Percentiles rank a stretch among this genome's conserved stretches.
These are phyloP conservation scores for Globisporangium middletonii DNA, from an alignment of 352 stramenopile species.

Conservation along the genomic window DNA sequence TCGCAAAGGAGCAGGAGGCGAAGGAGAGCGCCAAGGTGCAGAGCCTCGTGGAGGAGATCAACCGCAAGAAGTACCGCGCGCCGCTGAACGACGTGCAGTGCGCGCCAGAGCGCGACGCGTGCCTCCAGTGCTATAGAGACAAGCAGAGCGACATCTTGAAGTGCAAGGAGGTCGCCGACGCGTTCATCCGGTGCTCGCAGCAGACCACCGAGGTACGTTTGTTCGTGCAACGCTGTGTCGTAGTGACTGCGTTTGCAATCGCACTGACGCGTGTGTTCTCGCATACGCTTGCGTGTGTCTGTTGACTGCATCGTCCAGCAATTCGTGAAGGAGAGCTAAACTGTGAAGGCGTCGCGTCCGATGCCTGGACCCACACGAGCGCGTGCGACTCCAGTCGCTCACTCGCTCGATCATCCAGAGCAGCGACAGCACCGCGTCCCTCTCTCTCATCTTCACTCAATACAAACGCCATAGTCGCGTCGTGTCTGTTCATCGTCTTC, in stretches of 20 bases:
- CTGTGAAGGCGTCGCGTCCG: not conserved
- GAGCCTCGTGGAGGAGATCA: slow-evolving; percentile 72
- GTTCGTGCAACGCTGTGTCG: not conserved
- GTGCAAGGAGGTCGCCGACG: slow-evolving; percentile 84
- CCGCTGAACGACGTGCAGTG: slow-evolving; percentile 81
- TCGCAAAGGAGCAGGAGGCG: slow-evolving; percentile 65
- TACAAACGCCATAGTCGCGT: too few species aligned
- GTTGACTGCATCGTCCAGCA: slow-evolving; percentile 20
- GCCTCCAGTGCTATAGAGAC: slow-evolving; percentile 85
- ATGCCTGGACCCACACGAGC: not conserved
- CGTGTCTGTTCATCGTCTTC: too few species aligned
- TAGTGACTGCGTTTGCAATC: not conserved
- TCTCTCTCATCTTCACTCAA: too few species aligned
- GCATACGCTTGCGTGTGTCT: not conserved
- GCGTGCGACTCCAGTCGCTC: too few species aligned
- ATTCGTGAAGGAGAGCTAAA: slow-evolving; percentile 62
- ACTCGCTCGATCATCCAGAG: too few species aligned
- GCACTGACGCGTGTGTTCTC: not conserved
- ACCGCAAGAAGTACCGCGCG: slow-evolving; percentile 79
- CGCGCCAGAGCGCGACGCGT: slow-evolving; percentile 65
- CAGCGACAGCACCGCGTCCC: too few species aligned
- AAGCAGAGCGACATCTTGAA: slow-evolving; percentile 71
- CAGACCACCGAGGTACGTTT: slow-evolving; percentile 65
- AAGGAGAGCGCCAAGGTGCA: slow-evolving; percentile 63
- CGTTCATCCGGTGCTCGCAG: slow-evolving; percentile 76